Evolutionary conservation across 2,329 filamentous ascomycete species (phyloP).

Genomic region (Coniochaeta hoffmannii): DNA sequence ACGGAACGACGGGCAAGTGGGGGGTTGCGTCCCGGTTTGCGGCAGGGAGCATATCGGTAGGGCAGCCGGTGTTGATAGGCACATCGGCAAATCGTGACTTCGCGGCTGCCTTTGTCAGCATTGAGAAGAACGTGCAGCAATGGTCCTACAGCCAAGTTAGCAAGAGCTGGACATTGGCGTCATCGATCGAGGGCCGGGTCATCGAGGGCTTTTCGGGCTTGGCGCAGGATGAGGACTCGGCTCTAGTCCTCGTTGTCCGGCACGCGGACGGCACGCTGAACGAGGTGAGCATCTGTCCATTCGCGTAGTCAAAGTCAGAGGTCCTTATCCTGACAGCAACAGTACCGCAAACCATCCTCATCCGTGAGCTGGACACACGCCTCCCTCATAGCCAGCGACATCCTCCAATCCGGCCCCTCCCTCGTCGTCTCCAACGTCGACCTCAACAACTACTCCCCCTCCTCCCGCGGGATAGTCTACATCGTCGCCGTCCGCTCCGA

Average conservation of each 20-base stretch:
- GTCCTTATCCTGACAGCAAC: neutral
- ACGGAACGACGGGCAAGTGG: conserved; percentile 7
- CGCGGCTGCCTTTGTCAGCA: conserved; percentile 7
- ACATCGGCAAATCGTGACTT: conserved; percentile 14
- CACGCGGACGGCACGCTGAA: conserved; percentile 12
- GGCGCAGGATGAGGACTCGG: conserved; percentile 9
- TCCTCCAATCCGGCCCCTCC: conserved; percentile 11
- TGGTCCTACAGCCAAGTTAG: conserved; percentile 9
- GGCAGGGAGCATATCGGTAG: neutral
- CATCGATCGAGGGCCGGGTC: conserved; percentile 1
- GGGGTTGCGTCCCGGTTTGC: neutral
- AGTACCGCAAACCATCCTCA: neutral
- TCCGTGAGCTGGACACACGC: neutral
- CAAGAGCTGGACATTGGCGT: conserved; percentile 6
- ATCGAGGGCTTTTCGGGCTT: conserved; percentile 12
- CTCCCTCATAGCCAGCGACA: conserved; percentile 3
- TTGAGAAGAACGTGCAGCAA: conserved; percentile 4
- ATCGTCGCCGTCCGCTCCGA: conserved; percentile 10
- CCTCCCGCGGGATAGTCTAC: conserved; percentile 10
- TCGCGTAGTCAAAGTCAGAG: too few relatives aligned
- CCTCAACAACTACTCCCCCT: conserved; percentile 7
- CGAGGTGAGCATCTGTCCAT: too few relatives aligned
- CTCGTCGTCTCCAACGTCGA: conserved; percentile 13
- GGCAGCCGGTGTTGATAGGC: conserved; percentile 11
- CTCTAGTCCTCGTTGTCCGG: conserved; percentile 10